A percentile compares a stretch with the other conserved stretches of the same genome.
Evolutionary conservation across 306 rosid species (phyloP).

Genomic region (Begonia peltatifolia): DNA sequence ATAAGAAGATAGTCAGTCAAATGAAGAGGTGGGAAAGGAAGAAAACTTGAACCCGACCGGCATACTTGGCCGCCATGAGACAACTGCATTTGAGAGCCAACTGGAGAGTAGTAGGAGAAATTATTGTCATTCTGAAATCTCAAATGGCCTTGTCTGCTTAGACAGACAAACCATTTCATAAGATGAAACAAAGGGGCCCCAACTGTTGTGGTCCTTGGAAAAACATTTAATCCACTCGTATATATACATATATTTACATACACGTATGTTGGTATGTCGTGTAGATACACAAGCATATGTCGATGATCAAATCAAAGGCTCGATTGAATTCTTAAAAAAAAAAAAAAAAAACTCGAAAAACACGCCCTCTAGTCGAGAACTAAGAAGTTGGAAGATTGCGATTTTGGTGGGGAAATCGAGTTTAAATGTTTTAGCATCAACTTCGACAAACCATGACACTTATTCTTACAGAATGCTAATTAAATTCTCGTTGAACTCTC

Average conservation of each 20-base stretch:
- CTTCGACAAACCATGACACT: too few species aligned
- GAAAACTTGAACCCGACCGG: neutral
- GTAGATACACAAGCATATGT: neutral
- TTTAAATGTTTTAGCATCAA: too few species aligned
- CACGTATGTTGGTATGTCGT: neutral
- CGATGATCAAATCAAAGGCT: neutral
- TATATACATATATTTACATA: neutral
- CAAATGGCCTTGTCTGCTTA: neutral
- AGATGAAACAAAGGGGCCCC: slow-evolving; percentile 20
- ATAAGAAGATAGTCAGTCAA: neutral
- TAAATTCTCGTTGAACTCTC: too few species aligned
- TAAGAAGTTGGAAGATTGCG: neutral
- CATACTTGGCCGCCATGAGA: neutral
- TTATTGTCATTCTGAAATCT: neutral
- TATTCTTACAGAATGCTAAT: too few species aligned
- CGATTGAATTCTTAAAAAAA: neutral
- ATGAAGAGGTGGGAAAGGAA: neutral
- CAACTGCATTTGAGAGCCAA: neutral
- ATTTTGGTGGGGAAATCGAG: neutral
- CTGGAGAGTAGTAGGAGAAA: neutral
- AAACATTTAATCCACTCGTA: neutral
- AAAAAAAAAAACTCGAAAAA: neutral
- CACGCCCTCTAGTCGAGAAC: neutral
- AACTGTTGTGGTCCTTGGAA: slow-evolving; percentile 2
- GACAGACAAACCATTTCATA: slow-evolving; percentile 9